Evolutionary conservation across 108 stramenopile genomes (phyloP).

Genomic region (Mediolabrus comicus): DNA sequence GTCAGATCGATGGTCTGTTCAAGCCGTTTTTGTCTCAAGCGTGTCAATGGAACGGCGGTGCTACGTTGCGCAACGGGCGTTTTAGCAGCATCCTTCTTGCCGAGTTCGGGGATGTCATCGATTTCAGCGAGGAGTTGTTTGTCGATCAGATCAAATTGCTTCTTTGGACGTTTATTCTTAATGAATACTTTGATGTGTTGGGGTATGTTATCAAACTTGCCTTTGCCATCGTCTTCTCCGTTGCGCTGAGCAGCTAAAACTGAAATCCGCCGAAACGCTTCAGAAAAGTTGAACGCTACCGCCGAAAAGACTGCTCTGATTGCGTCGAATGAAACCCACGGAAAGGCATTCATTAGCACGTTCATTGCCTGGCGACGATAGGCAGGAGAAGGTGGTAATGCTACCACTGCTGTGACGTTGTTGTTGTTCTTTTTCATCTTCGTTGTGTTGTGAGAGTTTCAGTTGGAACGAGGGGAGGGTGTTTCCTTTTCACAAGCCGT

Average conservation of each 20-base stretch:
- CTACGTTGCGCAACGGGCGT: neutral
- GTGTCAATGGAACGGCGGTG: neutral
- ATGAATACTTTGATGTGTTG: neutral
- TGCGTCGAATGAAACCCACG: neutral
- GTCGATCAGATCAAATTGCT: neutral
- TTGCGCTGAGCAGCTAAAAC: neutral
- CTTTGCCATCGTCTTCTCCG: neutral
- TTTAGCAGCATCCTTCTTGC: neutral
- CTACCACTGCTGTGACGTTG: too few species aligned
- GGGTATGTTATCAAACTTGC: neutral
- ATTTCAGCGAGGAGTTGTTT: slow-evolving; percentile 3
- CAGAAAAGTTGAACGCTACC: slow-evolving; percentile 1
- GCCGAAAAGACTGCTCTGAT: neutral
- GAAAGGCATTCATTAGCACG: slow-evolving; percentile 11
- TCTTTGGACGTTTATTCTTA: neutral
- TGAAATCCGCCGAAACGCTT: neutral
- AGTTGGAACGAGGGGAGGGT: neutral
- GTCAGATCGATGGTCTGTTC: slow-evolving; percentile 6
- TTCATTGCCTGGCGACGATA: slow-evolving; percentile 9
- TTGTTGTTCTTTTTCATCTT: too few species aligned
- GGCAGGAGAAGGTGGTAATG: neutral
- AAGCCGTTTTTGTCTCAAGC: neutral
- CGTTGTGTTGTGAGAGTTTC: too few species aligned
- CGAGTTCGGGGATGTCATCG: slow-evolving; percentile 4
- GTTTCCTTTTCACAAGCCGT: neutral